These are phyloP conservation scores for Trichoderma semiorbis DNA, from an alignment of 2,329 filamentous ascomycete species.

Conservation along the genomic window DNA sequence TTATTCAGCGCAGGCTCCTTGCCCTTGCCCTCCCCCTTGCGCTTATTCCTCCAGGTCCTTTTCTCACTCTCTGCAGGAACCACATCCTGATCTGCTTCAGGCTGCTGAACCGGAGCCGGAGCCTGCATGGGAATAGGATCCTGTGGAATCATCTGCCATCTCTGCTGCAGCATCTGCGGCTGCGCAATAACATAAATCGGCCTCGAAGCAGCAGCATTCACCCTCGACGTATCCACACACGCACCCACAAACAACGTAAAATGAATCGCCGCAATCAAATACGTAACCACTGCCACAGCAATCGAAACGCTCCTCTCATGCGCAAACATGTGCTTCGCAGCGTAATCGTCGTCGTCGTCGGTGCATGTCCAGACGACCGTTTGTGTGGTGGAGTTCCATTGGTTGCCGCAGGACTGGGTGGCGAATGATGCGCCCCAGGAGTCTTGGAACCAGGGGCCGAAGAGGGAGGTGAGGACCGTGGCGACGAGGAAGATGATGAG, in stretches of 20 bases:
- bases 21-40: not conserved
- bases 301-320: conserved; percentile 22
- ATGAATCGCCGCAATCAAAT: conserved; percentile 25
- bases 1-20: not conserved
- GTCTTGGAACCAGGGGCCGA: conserved; percentile 20
- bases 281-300: conserved; percentile 19
- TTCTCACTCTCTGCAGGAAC: not conserved
- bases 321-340: not conserved
- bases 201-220: conserved; percentile 25
- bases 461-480: conserved; percentile 26
- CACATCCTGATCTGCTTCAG: not conserved
- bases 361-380: not conserved
- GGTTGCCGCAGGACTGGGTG: not conserved
- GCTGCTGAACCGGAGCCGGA: not conserved
- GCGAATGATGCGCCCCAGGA: conserved; percentile 14
- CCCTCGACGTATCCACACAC: conserved; percentile 38
- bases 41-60: not conserved
- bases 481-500: conserved; percentile 40
- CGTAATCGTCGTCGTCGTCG: not conserved
- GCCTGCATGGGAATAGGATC: not conserved
- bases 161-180: conserved; percentile 27
- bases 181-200: conserved; percentile 28
- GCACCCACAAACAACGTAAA: conserved; percentile 39
- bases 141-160: conserved; percentile 27
- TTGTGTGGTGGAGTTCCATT: not conserved